Evolutionary conservation across 2,329 filamentous ascomycete genomes (phyloP), one percentile per base, ranked within the genome.

Genomic region (Xylariaceae sp.): DNA sequence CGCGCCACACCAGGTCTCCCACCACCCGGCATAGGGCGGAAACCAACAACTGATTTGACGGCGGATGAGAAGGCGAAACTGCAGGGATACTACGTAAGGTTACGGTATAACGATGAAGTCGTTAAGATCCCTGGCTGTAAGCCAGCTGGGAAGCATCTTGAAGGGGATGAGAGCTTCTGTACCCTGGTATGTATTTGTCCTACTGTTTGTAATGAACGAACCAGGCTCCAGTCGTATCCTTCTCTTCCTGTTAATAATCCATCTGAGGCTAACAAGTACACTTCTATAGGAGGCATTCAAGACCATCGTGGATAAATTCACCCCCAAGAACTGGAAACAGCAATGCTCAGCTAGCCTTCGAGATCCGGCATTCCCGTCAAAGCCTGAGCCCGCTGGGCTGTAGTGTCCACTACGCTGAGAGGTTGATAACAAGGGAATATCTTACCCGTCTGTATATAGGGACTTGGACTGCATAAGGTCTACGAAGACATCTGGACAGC

Each of bases 61-160:
- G 68, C 75, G 0, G 64, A 69, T 1, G 82, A 91, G 59, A 81
- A 76, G 58, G 68, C 74, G 14, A 77, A 75, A 47, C 69, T 95
- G 11, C 75, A 87, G 22, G 85, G 82, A 2, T 90, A 95, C 73
- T 99, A 87, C 68, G 92, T 99, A 12, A 84, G 94, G 15, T 68
- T 99, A 50, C 81, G 91, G 44, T 99, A 95, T 70, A 99, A 99
- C 61, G 94, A 97, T 66, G 76, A 79, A 46, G 81, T 90, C 3
- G 82, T 97, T 63, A 82, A 78, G 12, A 77, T 99, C 15, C 92
- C 92, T 0, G 91, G 89, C 2, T 99, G 94, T 68, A 83, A 79
- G 57, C 70, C 77, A 10, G 69, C 76, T 0, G 89, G 90, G 6
- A 95, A 91, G 53, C 94, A 99, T 69, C 76, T 96, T 2, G 81